These are phyloP conservation scores for Cryphonectria carpinicola DNA, from an alignment of 2,329 filamentous ascomycete species.

Conservation along the genomic window DNA sequence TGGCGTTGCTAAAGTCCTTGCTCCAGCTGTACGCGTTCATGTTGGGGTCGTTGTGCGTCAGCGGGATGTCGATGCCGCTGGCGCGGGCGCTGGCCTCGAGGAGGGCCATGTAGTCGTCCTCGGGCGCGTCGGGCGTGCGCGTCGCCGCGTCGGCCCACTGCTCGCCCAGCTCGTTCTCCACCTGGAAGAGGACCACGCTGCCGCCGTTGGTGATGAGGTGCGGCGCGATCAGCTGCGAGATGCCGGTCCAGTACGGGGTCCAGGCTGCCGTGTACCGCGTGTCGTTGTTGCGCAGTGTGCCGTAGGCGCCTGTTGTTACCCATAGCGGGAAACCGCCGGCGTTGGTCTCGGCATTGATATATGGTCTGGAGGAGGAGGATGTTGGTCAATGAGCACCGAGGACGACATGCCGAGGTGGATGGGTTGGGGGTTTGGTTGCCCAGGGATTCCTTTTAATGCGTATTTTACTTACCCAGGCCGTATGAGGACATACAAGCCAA, in stretches of 20 bases:
- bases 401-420: too few relatives aligned
- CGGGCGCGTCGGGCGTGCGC: conserved; percentile 52
- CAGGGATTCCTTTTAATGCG: neutral
- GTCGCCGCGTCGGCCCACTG: conserved; percentile 47
- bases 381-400: neutral
- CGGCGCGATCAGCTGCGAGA: conserved; percentile 54
- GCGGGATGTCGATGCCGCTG: conserved; percentile 61
- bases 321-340: conserved; percentile 66
- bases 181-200: conserved; percentile 58
- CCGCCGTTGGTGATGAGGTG: conserved; percentile 62
- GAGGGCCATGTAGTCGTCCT: conserved; percentile 60
- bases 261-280: conserved; percentile 56
- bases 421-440: too few relatives aligned
- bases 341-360: conserved; percentile 66
- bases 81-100: conserved; percentile 57
- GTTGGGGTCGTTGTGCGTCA: conserved; percentile 64
- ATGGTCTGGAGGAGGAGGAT: conserved; percentile 43
- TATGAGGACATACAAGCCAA: conserved; percentile 59
- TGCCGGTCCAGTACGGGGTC: conserved; percentile 56
- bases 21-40: conserved; percentile 63
- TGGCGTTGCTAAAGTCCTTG: conserved; percentile 59
- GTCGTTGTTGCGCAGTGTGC: conserved; percentile 56
- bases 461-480: conserved; percentile 48
- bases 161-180: conserved; percentile 58
- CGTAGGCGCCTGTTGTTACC: conserved; percentile 64